Percentiles rank a stretch among this genome's conserved stretches.
phyloP scores from a whole-genome alignment of 1,139 yeast species.

The Yarrowia galli region DNA sequence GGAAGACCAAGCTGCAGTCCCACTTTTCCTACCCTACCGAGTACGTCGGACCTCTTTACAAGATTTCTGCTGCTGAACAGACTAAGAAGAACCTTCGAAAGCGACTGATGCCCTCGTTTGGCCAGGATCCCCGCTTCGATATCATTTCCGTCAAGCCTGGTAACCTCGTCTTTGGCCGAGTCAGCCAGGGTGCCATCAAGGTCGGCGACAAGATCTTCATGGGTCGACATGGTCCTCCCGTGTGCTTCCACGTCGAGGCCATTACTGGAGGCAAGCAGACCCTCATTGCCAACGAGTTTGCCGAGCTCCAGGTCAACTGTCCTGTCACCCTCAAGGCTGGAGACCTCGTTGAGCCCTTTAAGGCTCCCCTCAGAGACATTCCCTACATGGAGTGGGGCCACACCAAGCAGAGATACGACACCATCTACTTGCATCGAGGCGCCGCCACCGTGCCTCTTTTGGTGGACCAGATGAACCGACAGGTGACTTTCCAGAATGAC shows the following conservation, averaged over 20 bases:
- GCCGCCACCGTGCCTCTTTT: constrained; percentile 27
- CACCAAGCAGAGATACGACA: constrained; percentile 31
- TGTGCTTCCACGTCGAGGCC: constrained; percentile 29
- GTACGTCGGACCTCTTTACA: constrained; percentile 31
- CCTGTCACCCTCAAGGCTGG: constrained; percentile 23
- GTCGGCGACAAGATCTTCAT: constrained; percentile 29
- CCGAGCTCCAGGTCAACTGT: constrained; percentile 31
- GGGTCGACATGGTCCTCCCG: constrained; percentile 34
- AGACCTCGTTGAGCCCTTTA: constrained; percentile 26
- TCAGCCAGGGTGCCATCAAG: constrained; percentile 21
- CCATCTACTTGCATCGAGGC: constrained; percentile 32
- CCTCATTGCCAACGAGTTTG: constrained; percentile 24
- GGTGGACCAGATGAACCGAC: constrained; percentile 35
- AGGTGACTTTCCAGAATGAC: constrained; percentile 31
- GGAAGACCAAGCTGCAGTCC: constrained; percentile 21
- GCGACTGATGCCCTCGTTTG: constrained; percentile 28
- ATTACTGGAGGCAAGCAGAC: constrained; percentile 26
- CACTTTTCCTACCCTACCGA: constrained; percentile 32
- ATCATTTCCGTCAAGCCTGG: constrained; percentile 33
- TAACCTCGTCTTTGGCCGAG: constrained; percentile 29
- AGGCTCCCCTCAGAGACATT: constrained; percentile 32
- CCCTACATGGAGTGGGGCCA: constrained; percentile 37
- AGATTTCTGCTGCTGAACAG: constrained; percentile 2
- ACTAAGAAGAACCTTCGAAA: constrained; percentile 26
- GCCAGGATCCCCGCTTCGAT: constrained; percentile 32